These are phyloP conservation scores for Pestalotiopsis sp. DNA, from an alignment of 2,329 filamentous ascomycete species.

Conservation along the genomic window DNA sequence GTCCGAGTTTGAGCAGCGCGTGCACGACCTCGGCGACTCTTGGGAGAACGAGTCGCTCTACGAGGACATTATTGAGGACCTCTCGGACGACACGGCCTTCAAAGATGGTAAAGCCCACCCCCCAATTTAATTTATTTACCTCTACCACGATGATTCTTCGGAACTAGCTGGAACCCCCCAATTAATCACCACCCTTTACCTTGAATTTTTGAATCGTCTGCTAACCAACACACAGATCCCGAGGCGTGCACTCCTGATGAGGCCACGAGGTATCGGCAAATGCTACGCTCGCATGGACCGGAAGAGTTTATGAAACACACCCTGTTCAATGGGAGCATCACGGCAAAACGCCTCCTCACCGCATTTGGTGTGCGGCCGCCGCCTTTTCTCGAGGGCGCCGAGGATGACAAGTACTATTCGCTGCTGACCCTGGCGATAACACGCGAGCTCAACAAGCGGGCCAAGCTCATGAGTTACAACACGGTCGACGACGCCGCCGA, in stretches of 20 bases:
- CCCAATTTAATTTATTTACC: too few relatives aligned
- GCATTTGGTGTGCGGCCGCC: conserved; percentile 82
- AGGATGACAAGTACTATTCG: conserved; percentile 76
- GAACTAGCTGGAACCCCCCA: too few relatives aligned
- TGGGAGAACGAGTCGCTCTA: conserved; percentile 51
- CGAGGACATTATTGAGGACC: conserved; percentile 47
- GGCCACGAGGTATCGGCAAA: conserved; percentile 66
- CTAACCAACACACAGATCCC: conserved; percentile 17
- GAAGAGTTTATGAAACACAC: conserved; percentile 75
- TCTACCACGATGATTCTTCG: too few relatives aligned
- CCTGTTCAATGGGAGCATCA: conserved; percentile 68
- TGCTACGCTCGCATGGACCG: conserved; percentile 77
- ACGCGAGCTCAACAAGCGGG: conserved; percentile 79
- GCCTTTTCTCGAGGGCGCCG: conserved; percentile 69
- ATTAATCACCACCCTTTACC: too few relatives aligned
- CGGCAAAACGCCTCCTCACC: conserved; percentile 81
- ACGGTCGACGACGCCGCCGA: conserved; percentile 83
- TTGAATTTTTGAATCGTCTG: too few relatives aligned
- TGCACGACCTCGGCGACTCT: conserved; percentile 27
- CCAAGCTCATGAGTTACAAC: conserved; percentile 80
- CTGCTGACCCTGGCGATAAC: conserved; percentile 78
- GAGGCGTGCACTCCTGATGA: conserved; percentile 57
- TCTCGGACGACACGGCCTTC: conserved; percentile 44
- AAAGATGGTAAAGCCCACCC: conserved; percentile 31
- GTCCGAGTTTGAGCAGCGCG: conserved; percentile 9